Evolutionary conservation across 306 rosid species (phyloP).

Genomic region (cucumber (Cucumis sativus)): DNA sequence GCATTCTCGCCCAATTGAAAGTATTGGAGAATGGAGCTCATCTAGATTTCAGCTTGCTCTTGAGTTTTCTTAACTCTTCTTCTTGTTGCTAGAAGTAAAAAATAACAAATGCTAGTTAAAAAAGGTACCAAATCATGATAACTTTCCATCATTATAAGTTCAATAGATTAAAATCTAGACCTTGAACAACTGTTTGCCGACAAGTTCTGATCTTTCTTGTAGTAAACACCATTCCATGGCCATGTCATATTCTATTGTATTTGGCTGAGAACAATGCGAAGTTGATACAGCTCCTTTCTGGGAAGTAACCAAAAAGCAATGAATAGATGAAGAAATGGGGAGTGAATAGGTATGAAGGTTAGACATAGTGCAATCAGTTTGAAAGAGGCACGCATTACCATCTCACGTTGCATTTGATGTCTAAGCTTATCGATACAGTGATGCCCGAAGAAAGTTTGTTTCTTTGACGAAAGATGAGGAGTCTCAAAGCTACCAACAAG

Average conservation of each 20-base stretch:
- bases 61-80: slow-evolving; percentile 41
- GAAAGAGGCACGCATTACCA: slow-evolving; percentile 29
- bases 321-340: background rate
- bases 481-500: slow-evolving; percentile 46
- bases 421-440: slow-evolving; percentile 39
- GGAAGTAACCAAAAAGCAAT: background rate
- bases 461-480: slow-evolving; percentile 45
- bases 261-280: slow-evolving; percentile 47
- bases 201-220: slow-evolving; percentile 31
- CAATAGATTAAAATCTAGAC: slow-evolving; percentile 21
- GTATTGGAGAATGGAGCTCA: slow-evolving; percentile 18
- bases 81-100: slow-evolving; percentile 44
- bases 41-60: slow-evolving; percentile 38
- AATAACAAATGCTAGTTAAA: background rate
- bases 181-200: slow-evolving; percentile 43
- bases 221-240: slow-evolving; percentile 42
- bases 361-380: background rate
- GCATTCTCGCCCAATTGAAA: background rate
- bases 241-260: slow-evolving; percentile 40
- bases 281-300: slow-evolving; percentile 49
- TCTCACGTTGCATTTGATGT: slow-evolving; percentile 42
- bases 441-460: slow-evolving; percentile 59
- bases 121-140: background rate
- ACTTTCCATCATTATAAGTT: slow-evolving; percentile 2
- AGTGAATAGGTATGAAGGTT: background rate